These are phyloP conservation scores for Cucumis hystrix DNA, from an alignment of 306 rosid genomes.

Conservation along the genomic window DNA sequence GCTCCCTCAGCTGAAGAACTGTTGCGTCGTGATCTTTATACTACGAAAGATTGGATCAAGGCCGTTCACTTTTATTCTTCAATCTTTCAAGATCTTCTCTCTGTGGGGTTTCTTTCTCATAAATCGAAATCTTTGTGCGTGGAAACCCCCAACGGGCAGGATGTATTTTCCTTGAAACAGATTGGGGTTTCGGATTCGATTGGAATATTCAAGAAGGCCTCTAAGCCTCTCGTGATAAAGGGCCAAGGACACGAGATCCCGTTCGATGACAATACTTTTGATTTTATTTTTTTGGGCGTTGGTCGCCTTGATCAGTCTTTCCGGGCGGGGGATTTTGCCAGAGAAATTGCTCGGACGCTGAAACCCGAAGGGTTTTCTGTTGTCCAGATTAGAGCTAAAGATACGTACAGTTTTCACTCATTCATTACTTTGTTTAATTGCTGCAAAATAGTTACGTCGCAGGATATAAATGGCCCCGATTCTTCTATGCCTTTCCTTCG, in stretches of 20 bases:
- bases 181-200: conserved; percentile 49
- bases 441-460: conserved; percentile 58
- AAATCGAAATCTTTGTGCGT: conserved; percentile 53
- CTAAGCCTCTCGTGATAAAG: conserved; percentile 43
- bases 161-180: conserved; percentile 60
- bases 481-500: conserved; percentile 53
- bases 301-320: conserved; percentile 41
- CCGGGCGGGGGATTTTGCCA: conserved; percentile 40
- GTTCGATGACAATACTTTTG: conserved; percentile 37
- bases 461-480: conserved; percentile 60
- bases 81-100: conserved; percentile 54
- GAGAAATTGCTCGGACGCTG: conserved; percentile 63
- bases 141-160: conserved; percentile 62
- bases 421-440: conserved; percentile 72
- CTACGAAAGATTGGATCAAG: conserved; percentile 63
- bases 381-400: conserved; percentile 65
- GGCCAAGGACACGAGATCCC: conserved; percentile 55
- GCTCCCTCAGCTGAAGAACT: conserved; percentile 2
- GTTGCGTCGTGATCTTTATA: conserved; percentile 18
- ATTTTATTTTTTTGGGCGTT: conserved; percentile 67
- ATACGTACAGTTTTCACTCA: conserved; percentile 82
- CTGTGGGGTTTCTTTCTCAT: conserved; percentile 50
- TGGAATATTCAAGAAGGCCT: conserved; percentile 60
- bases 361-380: conserved; percentile 81
- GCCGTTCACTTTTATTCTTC: conserved; percentile 66